phyloP scores from a whole-genome alignment of 768 basidiomycete genomes.

The Lactifluus hygrophoroides region DNA sequence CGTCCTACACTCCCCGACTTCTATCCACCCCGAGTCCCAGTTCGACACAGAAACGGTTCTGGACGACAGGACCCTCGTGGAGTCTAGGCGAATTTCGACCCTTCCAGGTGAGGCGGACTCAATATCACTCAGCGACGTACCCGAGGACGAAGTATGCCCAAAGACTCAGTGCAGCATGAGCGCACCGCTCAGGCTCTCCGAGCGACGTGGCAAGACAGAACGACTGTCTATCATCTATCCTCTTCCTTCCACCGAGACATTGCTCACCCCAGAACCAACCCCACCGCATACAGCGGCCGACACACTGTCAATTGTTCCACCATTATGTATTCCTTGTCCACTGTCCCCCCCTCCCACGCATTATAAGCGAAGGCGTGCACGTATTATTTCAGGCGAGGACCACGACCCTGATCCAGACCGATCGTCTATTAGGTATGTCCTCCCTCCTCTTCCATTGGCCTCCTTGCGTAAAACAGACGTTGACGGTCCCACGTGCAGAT shows the following conservation, averaged over 20 bases:
- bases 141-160: background rate
- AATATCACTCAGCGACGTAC: background rate
- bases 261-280: conserved; percentile 4
- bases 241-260: conserved; percentile 3
- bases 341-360: conserved; percentile 12
- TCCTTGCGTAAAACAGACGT: background rate
- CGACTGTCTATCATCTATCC: conserved; percentile 13
- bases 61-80: conserved; percentile 14
- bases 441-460: background rate
- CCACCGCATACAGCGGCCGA: background rate
- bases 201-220: background rate
- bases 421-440: conserved; percentile 7
- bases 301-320: background rate
- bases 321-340: background rate
- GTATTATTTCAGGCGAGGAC: conserved; percentile 4
- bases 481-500: conserved; percentile 1
- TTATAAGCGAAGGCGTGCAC: conserved; percentile 14
- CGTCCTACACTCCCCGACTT: background rate
- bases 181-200: background rate
- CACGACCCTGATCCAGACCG: conserved; percentile 2
- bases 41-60: conserved; percentile 3
- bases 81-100: background rate
- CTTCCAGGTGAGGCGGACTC: background rate
- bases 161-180: background rate
- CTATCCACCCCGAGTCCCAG: background rate